These are phyloP conservation scores for Delonix regia DNA, from an alignment of 306 rosid species.

Conservation along the genomic window DNA sequence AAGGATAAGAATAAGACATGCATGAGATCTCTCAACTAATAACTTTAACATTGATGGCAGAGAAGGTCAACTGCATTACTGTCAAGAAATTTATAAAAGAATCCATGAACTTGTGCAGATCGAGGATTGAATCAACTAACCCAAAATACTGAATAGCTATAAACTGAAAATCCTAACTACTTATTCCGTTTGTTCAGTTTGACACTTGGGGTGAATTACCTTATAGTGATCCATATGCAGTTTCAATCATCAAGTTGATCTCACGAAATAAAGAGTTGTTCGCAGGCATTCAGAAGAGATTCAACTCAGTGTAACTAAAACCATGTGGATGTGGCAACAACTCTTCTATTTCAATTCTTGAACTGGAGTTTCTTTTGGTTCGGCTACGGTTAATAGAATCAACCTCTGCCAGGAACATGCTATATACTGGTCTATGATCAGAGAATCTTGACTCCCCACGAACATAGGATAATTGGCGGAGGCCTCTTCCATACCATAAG, in stretches of 20 bases:
- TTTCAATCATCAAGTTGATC: conserved; percentile 37
- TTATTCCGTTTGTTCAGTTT: neutral
- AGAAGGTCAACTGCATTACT: conserved; percentile 38
- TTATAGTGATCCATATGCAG: conserved; percentile 33
- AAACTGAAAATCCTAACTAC: conserved; percentile 1
- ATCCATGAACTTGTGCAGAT: conserved; percentile 37
- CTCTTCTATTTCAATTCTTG: conserved; percentile 75
- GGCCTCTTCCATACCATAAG: conserved; percentile 90
- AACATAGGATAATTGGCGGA: conserved; percentile 81
- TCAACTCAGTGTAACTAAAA: conserved; percentile 54
- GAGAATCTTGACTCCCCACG: conserved; percentile 97
- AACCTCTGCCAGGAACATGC: conserved; percentile 80
- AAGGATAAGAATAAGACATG: conserved; percentile 56
- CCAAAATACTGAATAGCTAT: conserved; percentile 26
- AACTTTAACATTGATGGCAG: conserved; percentile 49
- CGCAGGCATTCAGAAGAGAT: conserved; percentile 54
- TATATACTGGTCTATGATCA: conserved; percentile 93
- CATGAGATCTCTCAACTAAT: conserved; percentile 52
- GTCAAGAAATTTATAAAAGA: conserved; percentile 31
- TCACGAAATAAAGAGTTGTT: conserved; percentile 19
- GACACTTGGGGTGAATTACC: conserved; percentile 41
- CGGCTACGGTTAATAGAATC: conserved; percentile 73
- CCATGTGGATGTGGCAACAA: conserved; percentile 67
- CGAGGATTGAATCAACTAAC: conserved; percentile 34
- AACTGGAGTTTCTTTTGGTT: conserved; percentile 79